phyloP scores from a whole-genome alignment of 345 rosid genomes.

The Ricinus communis region DNA sequence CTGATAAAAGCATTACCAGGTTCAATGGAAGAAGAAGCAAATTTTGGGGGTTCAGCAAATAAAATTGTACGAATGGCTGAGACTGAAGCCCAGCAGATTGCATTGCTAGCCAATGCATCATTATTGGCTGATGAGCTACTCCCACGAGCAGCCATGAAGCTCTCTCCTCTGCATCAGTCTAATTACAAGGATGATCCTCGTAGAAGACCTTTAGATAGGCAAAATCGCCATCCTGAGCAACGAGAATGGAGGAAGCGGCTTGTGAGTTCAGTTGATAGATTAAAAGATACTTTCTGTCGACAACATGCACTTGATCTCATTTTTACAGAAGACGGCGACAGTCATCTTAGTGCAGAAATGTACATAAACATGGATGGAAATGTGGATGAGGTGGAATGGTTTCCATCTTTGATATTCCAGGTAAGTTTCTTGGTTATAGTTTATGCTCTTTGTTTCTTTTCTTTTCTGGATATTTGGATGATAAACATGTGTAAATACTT shows the following conservation, averaged over 20 bases:
- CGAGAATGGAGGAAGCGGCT: constrained; percentile 99
- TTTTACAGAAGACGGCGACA: constrained; percentile 96
- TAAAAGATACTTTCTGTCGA: constrained; percentile 89
- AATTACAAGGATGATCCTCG: constrained; percentile 62
- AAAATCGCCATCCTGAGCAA: constrained; percentile 96
- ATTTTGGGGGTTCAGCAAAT: constrained; percentile 69
- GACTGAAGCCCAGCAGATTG: constrained; percentile 92
- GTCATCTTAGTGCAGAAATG: constrained; percentile 88
- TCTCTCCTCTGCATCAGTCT: constrained; percentile 60
- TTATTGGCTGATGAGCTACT: constrained; percentile 92
- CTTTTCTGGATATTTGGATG: not conserved
- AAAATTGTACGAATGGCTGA: constrained; percentile 94
- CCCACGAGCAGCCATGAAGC: constrained; percentile 98
- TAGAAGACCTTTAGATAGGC: constrained; percentile 77
- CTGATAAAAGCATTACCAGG: constrained; percentile 93
- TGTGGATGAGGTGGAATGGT: constrained; percentile 72
- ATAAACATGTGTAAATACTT: no score
- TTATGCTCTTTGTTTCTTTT: not conserved
- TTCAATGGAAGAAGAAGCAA: constrained; percentile 92
- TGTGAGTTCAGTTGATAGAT: constrained; percentile 73
- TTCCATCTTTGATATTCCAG: constrained; percentile 95
- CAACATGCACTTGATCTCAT: constrained; percentile 98
- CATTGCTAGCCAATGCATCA: constrained; percentile 96
- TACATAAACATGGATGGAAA: constrained; percentile 79
- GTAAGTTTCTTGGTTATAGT: constrained; percentile 31